Base-by-base conservation (phyloP, 352 stramenopile genomes). In the Phytopythium litorale region DNA sequence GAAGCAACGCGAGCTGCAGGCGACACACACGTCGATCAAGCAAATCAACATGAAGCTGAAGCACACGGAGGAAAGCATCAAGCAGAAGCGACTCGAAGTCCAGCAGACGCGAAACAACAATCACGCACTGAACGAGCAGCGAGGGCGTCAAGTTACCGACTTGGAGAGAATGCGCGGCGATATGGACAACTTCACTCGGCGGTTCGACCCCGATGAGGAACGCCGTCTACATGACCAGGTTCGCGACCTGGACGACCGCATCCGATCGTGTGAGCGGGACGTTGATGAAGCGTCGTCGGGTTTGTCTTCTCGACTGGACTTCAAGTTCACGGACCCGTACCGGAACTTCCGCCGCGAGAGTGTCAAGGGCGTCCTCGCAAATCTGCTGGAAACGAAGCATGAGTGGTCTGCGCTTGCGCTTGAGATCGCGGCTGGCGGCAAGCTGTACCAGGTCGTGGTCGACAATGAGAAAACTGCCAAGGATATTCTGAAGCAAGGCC, bases 391-490 rank as follows among this genome's bases (percentile, higher is more conserved):
- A 58, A 97, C 98, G 0, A 98, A 98, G 60, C 73, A 99, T 55
- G 78, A 92, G 40, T 91, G 86, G 71, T 89, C 96, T 62, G 89
- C 96, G 16, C 98, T 98, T 16, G 97, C 97, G 18, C 77, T 99
- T 1, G 98, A 99, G 77, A 98, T 99, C 54, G 96, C 92, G 30
- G 97, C 97, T 7, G 98, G 98, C 40, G 97, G 97, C 38, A 99
- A 98, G 64, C 78, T 99, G 11, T 99, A 98, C 67, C 96, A 99
- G 71, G 96, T 99, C 40, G 97, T 99, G 30, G 97, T 99, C 19
- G 97, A 99, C 68, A 98, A 98, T 66, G 97, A 98, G 37, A 92
- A 98, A 42, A 99, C 97, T 18, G 97, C 97, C 21, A 99, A 99
- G 73, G 91, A 97, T 25, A 95, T 99, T 46, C 81, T 99, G 16